Evolutionary conservation across 192 early-diverging fungal genomes (phyloP), one percentile per base, ranked within the genome.

Genomic region (Thamnidium elegans): DNA sequence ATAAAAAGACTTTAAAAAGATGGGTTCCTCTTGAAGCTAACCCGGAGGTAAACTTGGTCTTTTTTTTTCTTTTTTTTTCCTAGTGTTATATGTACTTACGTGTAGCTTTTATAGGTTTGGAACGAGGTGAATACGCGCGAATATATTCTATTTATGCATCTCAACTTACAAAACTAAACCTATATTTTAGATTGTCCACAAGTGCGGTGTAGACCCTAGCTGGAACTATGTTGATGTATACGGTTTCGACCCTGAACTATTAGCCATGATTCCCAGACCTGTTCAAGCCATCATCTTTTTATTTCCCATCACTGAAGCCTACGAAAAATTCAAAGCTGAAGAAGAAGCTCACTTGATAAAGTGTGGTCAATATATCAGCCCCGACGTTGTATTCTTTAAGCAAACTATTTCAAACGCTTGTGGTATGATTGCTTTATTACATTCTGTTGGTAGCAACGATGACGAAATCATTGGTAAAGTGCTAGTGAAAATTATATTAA

Each of bases 361-460:
- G 43, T 58, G 66, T 19, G 84, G 79, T n/a, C 83, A 84, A 63
- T 77, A 55, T 15, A 78, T 82, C 62, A 78, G 76, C 31, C 74
- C 78, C 13, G 72, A 89, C 14, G 60, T 94, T 10, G 85, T 90
- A 48, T 97, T 90, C 66, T 88, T 90, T 67, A 82, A 82, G 15
- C 94, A 96, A 75, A 96, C 94, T 2, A 97, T 95, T 48, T 62
- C 78, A 43, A 97, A 96, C 60, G 92, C 94, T 3, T 97, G 97
- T 69, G 97, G 97, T 13, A 97, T 94, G 6, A 97, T 97, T 76
- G 95, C 88, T 3, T 76, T 99, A 7, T 68, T 99, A 50, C 97
- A 99, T 67, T 84, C 95, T 0, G 72, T 99, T 9, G 86, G 82
- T 44, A 97, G 93, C 76, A 87, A 82, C 60, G 73, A 71, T 56